phyloP scores from a whole-genome alignment of 306 rosid species.

The Erythrophleum fordii region DNA sequence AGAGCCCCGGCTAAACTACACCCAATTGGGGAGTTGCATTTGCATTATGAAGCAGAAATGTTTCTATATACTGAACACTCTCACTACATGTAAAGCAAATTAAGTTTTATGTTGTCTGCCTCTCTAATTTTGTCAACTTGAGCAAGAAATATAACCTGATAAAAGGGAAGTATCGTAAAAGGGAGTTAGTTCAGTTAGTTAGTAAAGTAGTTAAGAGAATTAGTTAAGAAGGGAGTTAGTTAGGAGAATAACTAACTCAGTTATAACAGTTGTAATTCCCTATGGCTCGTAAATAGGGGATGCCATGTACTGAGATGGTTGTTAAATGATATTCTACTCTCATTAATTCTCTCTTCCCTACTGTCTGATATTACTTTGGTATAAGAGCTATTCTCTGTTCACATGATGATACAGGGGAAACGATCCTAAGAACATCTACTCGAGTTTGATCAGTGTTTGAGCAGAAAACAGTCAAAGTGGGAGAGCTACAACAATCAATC shows the following conservation, averaged over 20 bases:
- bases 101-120: not conserved
- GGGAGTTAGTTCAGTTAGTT: not conserved
- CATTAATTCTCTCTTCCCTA: not conserved
- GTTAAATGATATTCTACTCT: too few relatives aligned
- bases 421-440: not conserved
- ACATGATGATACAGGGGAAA: not conserved
- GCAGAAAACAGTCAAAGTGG: not conserved
- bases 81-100: not conserved
- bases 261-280: not conserved
- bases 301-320: not conserved
- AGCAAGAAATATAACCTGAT: not conserved
- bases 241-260: not conserved
- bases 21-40: not conserved
- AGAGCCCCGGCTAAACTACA: not conserved
- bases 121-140: not conserved
- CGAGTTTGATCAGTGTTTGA: not conserved
- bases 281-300: not conserved
- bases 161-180: not conserved
- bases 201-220: too few relatives aligned
- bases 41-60: not conserved
- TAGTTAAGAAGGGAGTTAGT: not conserved
- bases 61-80: not conserved
- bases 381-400: not conserved
- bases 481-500: not conserved
- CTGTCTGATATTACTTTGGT: not conserved